A percentile compares a stretch with the other conserved stretches of the same genome.
phyloP scores from a whole-genome alignment of 805 yeast genomes.

The Candida hispaniensis region DNA sequence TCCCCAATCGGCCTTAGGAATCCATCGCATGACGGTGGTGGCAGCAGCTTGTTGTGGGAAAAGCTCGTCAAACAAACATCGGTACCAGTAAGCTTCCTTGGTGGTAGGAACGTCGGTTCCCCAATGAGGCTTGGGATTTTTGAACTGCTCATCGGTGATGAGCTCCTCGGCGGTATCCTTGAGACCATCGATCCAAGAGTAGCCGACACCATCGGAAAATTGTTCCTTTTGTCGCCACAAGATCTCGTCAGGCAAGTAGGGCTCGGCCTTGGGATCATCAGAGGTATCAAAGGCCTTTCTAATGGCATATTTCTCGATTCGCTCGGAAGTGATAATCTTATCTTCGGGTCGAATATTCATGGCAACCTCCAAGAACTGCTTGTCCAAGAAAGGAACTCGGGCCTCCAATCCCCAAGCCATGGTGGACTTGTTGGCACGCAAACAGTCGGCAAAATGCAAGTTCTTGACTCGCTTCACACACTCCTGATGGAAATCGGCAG shows the following conservation, averaged over 20 bases:
- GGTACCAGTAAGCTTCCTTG: constrained; percentile 98
- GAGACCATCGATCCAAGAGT: constrained; percentile 97
- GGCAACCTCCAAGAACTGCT: constrained; percentile 77
- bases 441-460: constrained; percentile 93
- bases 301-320: constrained; percentile 86
- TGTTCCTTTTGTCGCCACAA: constrained; percentile 99
- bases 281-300: constrained; percentile 96
- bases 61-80: constrained; percentile 88
- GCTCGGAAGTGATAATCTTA: constrained; percentile 68
- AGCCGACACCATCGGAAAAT: constrained; percentile 98
- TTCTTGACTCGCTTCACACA: constrained; percentile 93
- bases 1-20: constrained; percentile 99
- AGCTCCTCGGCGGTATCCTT: constrained; percentile 87
- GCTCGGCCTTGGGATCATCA: constrained; percentile 64
- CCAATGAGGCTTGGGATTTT: constrained; percentile 91
- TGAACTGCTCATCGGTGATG: constrained; percentile 83
- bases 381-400: constrained; percentile 97
- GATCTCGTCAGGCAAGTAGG: constrained; percentile 93
- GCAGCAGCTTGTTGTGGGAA: constrained; percentile 92
- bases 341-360: constrained; percentile 94
- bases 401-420: constrained; percentile 99
- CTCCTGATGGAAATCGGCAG: constrained; percentile 89
- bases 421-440: constrained; percentile 98
- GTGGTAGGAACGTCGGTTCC: constrained; percentile 91
- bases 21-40: constrained; percentile 96